phyloP scores from a whole-genome alignment of 2,329 filamentous ascomycete genomes.

The Decorospora gaudefroyi region DNA sequence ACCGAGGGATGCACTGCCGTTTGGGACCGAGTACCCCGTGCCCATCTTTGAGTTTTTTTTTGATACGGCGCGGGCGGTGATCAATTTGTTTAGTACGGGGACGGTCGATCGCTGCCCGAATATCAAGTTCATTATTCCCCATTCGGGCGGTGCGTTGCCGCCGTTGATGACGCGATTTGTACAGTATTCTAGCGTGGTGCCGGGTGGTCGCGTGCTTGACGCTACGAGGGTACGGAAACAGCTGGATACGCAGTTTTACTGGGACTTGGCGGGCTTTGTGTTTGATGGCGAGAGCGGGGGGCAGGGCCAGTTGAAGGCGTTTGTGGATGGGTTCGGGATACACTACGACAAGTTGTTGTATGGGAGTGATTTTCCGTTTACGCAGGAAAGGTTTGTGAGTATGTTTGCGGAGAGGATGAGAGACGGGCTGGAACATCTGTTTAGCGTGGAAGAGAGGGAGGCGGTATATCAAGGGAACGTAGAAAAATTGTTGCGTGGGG shows the following conservation, averaged over 20 bases:
- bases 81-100: slow-evolving; percentile 56
- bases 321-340: slow-evolving; percentile 51
- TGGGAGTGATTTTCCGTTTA: slow-evolving; percentile 60
- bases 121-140: slow-evolving; percentile 56
- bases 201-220: slow-evolving; percentile 36
- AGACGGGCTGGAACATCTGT: slow-evolving; percentile 48
- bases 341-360: slow-evolving; percentile 53
- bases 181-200: slow-evolving; percentile 47
- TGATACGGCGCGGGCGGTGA: slow-evolving; percentile 56
- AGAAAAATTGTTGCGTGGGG: no score
- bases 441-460: slow-evolving; percentile 42
- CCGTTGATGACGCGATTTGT: slow-evolving; percentile 53
- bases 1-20: slow-evolving; percentile 43
- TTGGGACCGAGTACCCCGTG: slow-evolving; percentile 48
- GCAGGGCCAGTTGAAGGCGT: slow-evolving; percentile 53
- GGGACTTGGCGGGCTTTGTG: slow-evolving; percentile 58
- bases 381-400: slow-evolving; percentile 46
- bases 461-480: slow-evolving; percentile 50
- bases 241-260: slow-evolving; percentile 54
- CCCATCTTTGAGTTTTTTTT: slow-evolving; percentile 60
- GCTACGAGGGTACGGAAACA: slow-evolving; percentile 38
- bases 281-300: slow-evolving; percentile 49
- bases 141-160: slow-evolving; percentile 54
- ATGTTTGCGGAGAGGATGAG: slow-evolving; percentile 51
- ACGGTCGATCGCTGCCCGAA: slow-evolving; percentile 54